phyloP scores from a whole-genome alignment of 2,329 filamentous ascomycete species.

The Myrmaecium sp. region DNA sequence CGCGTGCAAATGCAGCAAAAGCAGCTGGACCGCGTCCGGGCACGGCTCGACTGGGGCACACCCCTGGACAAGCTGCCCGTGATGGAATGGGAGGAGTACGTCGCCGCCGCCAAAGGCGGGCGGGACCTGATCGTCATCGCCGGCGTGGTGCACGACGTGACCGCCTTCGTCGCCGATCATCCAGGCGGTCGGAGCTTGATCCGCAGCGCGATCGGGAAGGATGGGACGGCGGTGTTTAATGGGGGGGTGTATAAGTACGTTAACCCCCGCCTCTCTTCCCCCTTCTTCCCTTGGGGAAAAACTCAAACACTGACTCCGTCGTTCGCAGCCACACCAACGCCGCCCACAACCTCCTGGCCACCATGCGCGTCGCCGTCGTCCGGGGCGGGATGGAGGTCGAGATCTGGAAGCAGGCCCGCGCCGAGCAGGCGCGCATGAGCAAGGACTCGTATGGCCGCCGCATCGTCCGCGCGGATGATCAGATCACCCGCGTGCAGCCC shows the following conservation, averaged over 20 bases:
- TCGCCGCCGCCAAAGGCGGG: conserved; percentile 54
- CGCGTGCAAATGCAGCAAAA: conserved; percentile 78
- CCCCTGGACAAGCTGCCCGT: conserved; percentile 75
- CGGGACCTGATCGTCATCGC: conserved; percentile 62
- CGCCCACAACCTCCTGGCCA: conserved; percentile 74
- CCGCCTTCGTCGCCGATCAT: conserved; percentile 73
- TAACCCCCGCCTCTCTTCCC: neutral
- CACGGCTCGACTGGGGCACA: conserved; percentile 69
- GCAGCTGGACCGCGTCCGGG: conserved; percentile 79
- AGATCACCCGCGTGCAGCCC: conserved; percentile 2
- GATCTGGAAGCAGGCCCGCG: conserved; percentile 79
- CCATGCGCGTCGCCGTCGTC: conserved; percentile 75
- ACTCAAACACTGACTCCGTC: conserved; percentile 28
- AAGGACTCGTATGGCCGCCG: conserved; percentile 3
- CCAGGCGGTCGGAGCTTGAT: conserved; percentile 85
- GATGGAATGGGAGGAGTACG: conserved; percentile 74
- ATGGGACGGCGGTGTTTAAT: conserved; percentile 82
- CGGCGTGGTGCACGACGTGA: conserved; percentile 73
- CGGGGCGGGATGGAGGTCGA: conserved; percentile 78
- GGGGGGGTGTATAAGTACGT: conserved; percentile 14
- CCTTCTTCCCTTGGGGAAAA: neutral
- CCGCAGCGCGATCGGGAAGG: conserved; percentile 65
- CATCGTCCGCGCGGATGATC: conserved; percentile 2
- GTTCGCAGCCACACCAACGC: conserved; percentile 84
- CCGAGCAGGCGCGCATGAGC: conserved; percentile 37